Base-by-base conservation (phyloP, 768 basidiomycete genomes). In the Cyclocybe cylindracea region DNA sequence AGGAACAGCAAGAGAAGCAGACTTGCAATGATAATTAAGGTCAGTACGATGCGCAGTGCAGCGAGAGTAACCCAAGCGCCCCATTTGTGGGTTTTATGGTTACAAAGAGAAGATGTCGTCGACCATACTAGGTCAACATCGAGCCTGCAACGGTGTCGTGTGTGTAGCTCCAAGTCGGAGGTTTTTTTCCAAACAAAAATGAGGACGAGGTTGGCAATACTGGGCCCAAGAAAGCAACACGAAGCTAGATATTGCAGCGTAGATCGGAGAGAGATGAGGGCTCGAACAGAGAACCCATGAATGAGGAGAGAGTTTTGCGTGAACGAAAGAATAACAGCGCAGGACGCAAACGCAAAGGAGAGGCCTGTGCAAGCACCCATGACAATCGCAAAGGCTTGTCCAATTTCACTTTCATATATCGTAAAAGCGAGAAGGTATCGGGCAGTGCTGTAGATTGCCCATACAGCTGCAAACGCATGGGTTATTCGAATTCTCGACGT, bases 71-170 rank as follows among this genome's bases (percentile, higher is more conserved):
- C 61, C 87, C 87, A 90, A 7, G 68, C 63, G 0, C 73, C 73
- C 76, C 81, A 84, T 1, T 72, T 56, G 11, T 73, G 68, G 5
- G 70, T 66, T 39, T 59, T 48, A 18, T 50, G 68, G 50, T 52
- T 61, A 43, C 63, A 74, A 50, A 55, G 53, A 45, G 55, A 56
- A 39, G 57, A 55, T 10, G 69, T 63, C 10, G 73, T 70, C 4
- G 81, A 77, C 89, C 89, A 91, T 4, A 84, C 70, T 36, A 86
- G 73, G 60, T 90, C 89, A 38, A 89, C 70, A 55, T 87, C 84
- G 69, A 86, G 73, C 35, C 67, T 63, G 54, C 89, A 90, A 14
- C 82, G 75, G 51, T 69, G 44, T 58, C 64, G 47, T 9, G 76
- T 60, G 38, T 72, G 70, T 14, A 81, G 61, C 40, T 66, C 74